Evolutionary conservation across 2,329 filamentous ascomycete genomes (phyloP).

Genomic region (Hypoxylon sp.): DNA sequence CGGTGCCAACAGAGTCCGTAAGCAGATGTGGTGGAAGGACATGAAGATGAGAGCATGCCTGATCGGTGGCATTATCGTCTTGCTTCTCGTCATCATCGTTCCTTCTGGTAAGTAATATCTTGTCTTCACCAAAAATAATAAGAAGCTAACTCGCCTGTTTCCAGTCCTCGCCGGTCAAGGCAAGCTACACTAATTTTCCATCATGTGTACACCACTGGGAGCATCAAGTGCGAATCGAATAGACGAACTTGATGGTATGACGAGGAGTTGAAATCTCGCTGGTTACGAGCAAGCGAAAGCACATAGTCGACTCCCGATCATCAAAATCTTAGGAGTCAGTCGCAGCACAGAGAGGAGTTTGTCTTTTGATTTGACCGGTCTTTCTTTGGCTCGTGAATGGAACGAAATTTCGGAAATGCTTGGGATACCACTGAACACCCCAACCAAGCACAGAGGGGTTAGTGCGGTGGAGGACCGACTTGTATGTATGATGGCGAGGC

Average conservation of each 20-base stretch:
- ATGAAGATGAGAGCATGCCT: constrained; percentile 99
- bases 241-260: constrained; percentile 56
- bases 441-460: constrained; percentile 33
- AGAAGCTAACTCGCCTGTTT: constrained; percentile 31
- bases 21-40: constrained; percentile 99
- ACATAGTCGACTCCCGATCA: constrained; percentile 47
- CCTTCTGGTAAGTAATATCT: constrained; percentile 78
- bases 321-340: constrained; percentile 53
- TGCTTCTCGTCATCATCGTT: constrained; percentile 94
- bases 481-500: constrained; percentile 65
- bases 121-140: neutral
- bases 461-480: constrained; percentile 49
- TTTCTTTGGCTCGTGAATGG: constrained; percentile 54
- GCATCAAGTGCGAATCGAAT: constrained; percentile 48
- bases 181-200: constrained; percentile 50
- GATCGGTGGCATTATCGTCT: constrained; percentile 88
- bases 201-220: constrained; percentile 48
- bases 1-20: constrained; percentile 94
- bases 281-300: constrained; percentile 52
- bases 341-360: constrained; percentile 52
- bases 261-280: constrained; percentile 54
- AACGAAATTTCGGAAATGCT: constrained; percentile 49
- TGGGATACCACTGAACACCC: constrained; percentile 44
- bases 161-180: constrained; percentile 61
- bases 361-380: constrained; percentile 56